Percentiles rank a stretch among this genome's conserved stretches.
Conservation (phyloP, 441 rosid genomes). For the Hura crepitans region DNA sequence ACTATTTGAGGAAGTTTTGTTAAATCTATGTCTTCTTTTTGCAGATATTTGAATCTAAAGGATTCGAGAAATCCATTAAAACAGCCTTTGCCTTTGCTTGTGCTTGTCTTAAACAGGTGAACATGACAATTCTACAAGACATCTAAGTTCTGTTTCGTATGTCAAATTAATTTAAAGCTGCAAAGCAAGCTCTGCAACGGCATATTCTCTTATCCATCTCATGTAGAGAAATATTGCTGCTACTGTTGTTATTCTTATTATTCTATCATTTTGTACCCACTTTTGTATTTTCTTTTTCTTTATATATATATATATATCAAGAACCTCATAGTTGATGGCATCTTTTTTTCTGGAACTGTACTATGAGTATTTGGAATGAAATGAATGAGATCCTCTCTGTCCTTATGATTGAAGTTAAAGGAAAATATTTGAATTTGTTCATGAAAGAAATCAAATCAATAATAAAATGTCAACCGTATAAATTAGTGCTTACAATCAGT, state of each 20-base stretch:
- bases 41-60: conserved; percentile 7
- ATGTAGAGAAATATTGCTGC: conserved; percentile 3
- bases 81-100: not conserved
- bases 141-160: not conserved
- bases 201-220: not conserved
- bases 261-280: not conserved
- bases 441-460: too few relatives aligned
- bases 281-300: not conserved
- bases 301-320: too few relatives aligned
- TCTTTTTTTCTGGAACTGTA: not conserved
- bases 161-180: not conserved
- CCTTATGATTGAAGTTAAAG: too few relatives aligned
- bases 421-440: too few relatives aligned
- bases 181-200: not conserved
- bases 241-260: not conserved
- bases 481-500: too few relatives aligned
- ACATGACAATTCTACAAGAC: not conserved
- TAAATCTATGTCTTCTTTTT: not conserved
- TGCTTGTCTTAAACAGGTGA: conserved; percentile 16
- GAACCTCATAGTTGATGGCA: not conserved
- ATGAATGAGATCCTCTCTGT: too few relatives aligned
- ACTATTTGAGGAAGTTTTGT: not conserved
- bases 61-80: not conserved
- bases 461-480: too few relatives aligned
- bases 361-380: too few relatives aligned